phyloP scores from a whole-genome alignment of 140 eudicot genomes.

The Cichorium intybus region DNA sequence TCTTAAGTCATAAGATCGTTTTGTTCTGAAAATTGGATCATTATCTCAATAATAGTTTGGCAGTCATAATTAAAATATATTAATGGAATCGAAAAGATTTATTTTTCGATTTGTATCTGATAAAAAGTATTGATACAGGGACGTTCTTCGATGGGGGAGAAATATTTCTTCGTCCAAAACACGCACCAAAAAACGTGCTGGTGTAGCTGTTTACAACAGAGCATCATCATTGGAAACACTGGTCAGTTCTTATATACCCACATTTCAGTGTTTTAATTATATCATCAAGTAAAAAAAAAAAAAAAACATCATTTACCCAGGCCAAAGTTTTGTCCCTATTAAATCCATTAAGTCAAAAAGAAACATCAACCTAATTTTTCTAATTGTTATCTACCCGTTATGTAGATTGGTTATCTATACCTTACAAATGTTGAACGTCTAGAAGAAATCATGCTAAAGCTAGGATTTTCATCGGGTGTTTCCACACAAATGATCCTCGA shows the following conservation, averaged over 20 bases:
- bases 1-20: too few relatives aligned
- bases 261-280: too few relatives aligned
- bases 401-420: slow-evolving; percentile 86
- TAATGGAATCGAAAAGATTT: neutral
- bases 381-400: slow-evolving; percentile 10
- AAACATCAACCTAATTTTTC: neutral
- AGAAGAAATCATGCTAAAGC: slow-evolving; percentile 76
- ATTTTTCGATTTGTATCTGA: neutral
- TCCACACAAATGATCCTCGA: slow-evolving; percentile 43
- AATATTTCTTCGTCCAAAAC: slow-evolving; percentile 75
- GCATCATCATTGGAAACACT: slow-evolving; percentile 96
- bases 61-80: too few relatives aligned
- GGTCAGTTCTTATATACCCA: slow-evolving; percentile 43
- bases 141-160: slow-evolving; percentile 88
- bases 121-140: slow-evolving; percentile 40
- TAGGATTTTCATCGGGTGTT: slow-evolving; percentile 69
- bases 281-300: neutral
- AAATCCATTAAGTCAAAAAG: neutral
- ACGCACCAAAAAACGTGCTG: slow-evolving; percentile 87
- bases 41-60: too few relatives aligned
- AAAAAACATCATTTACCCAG: too few relatives aligned
- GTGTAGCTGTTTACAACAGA: slow-evolving; percentile 91
- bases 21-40: too few relatives aligned
- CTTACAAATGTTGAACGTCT: slow-evolving; percentile 72
- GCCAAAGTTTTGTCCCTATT: too few relatives aligned